These are phyloP conservation scores for Mycena citricolor DNA, from an alignment of 1,284 basidiomycete species.

Conservation along the genomic window DNA sequence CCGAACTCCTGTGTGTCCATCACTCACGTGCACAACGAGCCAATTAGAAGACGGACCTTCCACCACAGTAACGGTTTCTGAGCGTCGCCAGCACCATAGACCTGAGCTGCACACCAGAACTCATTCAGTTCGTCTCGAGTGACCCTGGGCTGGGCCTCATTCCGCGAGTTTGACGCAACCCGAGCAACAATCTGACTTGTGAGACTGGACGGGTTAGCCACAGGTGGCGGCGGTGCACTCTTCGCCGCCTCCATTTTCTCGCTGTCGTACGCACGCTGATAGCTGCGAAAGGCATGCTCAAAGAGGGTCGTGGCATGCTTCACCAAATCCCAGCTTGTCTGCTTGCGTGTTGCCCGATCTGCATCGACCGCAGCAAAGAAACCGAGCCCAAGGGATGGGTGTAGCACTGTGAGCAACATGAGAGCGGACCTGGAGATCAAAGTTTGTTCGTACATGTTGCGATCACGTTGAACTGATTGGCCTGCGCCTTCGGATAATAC, in stretches of 20 bases:
- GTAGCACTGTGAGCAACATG: conserved; percentile 5
- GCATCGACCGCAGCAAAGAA: conserved; percentile 6
- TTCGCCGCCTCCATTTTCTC: too few species aligned
- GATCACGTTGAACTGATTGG: conserved; percentile 8
- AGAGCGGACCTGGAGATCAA: not conserved
- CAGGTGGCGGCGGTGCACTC: too few species aligned
- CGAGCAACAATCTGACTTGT: not conserved
- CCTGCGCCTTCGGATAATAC: conserved; percentile 5
- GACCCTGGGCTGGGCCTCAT: not conserved
- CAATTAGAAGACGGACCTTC: conserved; percentile 7
- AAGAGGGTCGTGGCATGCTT: conserved; percentile 8
- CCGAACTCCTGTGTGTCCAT: conserved; percentile 7
- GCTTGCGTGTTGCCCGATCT: not conserved
- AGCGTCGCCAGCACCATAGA: not conserved
- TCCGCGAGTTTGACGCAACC: too few species aligned
- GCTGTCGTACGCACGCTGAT: not conserved
- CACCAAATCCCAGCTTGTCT: not conserved
- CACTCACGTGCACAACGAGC: not conserved
- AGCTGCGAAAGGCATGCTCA: conserved; percentile 4
- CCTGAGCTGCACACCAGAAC: conserved; percentile 6
- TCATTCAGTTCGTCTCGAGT: not conserved
- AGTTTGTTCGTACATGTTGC: conserved; percentile 5
- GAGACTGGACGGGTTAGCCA: not conserved
- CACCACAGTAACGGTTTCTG: conserved; percentile 11
- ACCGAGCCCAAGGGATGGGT: conserved; percentile 6